phyloP scores from a whole-genome alignment of 495 filamentous ascomycete species.

The Neurospora sp. region DNA sequence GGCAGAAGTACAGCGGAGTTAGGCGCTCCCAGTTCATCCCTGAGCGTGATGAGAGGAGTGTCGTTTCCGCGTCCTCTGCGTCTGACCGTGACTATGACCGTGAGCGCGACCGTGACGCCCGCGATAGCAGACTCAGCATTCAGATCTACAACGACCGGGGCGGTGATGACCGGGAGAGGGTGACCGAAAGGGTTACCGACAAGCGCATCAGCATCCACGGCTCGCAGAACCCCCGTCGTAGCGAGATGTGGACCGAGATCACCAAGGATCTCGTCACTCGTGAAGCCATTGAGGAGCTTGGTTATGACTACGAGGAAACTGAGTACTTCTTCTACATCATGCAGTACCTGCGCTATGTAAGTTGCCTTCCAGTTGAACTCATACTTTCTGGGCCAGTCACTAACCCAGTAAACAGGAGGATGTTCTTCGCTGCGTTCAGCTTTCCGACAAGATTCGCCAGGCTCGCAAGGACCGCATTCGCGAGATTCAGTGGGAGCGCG shows the following conservation, averaged over 20 bases:
- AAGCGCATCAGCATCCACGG: constrained; percentile 29
- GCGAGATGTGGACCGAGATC: constrained; percentile 91
- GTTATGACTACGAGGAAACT: constrained; percentile 89
- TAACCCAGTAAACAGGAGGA: constrained; percentile 55
- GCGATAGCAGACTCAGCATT: constrained; percentile 29
- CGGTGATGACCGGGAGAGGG: constrained; percentile 31
- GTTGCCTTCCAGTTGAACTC: constrained; percentile 21
- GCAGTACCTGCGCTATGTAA: constrained; percentile 78
- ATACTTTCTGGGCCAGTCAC: neutral
- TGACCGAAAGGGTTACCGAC: constrained; percentile 37
- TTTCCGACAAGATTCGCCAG: constrained; percentile 72
- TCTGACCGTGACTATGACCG: constrained; percentile 20
- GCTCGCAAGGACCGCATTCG: constrained; percentile 65
- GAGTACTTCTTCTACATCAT: constrained; percentile 86
- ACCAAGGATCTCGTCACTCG: constrained; percentile 83
- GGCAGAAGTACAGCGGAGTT: constrained; percentile 68
- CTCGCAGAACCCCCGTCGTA: constrained; percentile 34
- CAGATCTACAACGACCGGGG: constrained; percentile 30
- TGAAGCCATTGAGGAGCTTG: constrained; percentile 75
- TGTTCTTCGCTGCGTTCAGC: constrained; percentile 68
- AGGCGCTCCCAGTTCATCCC: constrained; percentile 57
- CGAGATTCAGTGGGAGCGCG: constrained; percentile 74
- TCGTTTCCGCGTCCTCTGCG: constrained; percentile 11
- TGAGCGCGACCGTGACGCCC: constrained; percentile 24
- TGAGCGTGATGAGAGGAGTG: constrained; percentile 28